These are phyloP conservation scores for Drechslerella coelobrocha DNA, from an alignment of 2,329 filamentous ascomycete genomes.

Conservation along the genomic window DNA sequence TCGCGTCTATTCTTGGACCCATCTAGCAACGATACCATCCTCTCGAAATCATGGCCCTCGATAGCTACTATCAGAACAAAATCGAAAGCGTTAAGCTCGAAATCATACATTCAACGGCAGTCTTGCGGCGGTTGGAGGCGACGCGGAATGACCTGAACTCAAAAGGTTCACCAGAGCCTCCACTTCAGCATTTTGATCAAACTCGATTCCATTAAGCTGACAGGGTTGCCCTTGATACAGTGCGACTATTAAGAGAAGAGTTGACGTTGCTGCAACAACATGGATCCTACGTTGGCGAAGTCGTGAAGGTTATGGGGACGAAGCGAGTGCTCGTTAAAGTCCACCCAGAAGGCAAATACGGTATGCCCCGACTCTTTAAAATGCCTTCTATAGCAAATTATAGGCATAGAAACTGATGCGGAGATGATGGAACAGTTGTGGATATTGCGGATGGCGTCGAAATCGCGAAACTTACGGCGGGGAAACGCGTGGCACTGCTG, in stretches of 20 bases:
- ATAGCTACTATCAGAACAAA: conserved; percentile 99
- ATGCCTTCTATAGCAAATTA: background rate
- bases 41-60: conserved; percentile 82
- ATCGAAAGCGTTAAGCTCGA: conserved; percentile 99
- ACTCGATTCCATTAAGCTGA: conserved; percentile 51
- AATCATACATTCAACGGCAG: conserved; percentile 98
- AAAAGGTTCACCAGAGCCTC: conserved; percentile 61
- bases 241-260: conserved; percentile 92
- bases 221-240: conserved; percentile 57
- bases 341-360: conserved; percentile 99
- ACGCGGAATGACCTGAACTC: conserved; percentile 99
- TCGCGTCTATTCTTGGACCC: conserved; percentile 8
- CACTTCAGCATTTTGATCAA: background rate
- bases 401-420: conserved; percentile 6
- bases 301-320: conserved; percentile 99
- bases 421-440: conserved; percentile 70
- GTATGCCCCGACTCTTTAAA: conserved; percentile 63
- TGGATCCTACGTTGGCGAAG: conserved; percentile 96
- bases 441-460: conserved; percentile 95
- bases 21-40: conserved; percentile 7
- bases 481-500: conserved; percentile 94
- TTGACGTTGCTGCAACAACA: conserved; percentile 94
- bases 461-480: conserved; percentile 91
- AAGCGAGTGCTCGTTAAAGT: conserved; percentile 99
- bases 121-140: conserved; percentile 90